phyloP scores from a whole-genome alignment of 192 early-diverging fungal species.

The Backusella psychrophila region DNA sequence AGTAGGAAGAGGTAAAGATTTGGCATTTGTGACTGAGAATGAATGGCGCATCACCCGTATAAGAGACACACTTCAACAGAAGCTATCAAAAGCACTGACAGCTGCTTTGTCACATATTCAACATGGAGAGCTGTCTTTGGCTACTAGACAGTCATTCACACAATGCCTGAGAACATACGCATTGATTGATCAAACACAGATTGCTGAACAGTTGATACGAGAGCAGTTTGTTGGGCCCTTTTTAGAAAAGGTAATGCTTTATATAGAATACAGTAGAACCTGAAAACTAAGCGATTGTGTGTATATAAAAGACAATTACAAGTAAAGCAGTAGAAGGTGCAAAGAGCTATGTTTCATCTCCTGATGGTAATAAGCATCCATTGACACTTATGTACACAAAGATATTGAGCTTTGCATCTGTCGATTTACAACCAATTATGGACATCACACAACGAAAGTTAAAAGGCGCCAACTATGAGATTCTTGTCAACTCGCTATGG shows the following conservation, averaged over 20 bases:
- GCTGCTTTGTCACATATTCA: conserved; percentile 41
- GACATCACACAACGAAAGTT: conserved; percentile 55
- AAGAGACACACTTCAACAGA: conserved; percentile 63
- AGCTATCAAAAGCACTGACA: conserved; percentile 55
- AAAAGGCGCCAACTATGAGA: conserved; percentile 60
- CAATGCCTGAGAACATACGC: conserved; percentile 77
- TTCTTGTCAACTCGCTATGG: conserved; percentile 65
- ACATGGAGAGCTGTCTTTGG: conserved; percentile 19
- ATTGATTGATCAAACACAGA: conserved; percentile 63
- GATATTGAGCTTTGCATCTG: conserved; percentile 51
- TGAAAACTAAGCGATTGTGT: not conserved
- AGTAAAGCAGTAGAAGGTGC: not conserved
- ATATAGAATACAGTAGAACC: too few species aligned
- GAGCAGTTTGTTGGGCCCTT: conserved; percentile 54
- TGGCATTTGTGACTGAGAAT: conserved; percentile 71
- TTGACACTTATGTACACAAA: conserved; percentile 56
- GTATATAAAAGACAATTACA: conserved; percentile 4
- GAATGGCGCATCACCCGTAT: conserved; percentile 76
- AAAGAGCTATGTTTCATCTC: not conserved
- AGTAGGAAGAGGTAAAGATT: conserved; percentile 54
- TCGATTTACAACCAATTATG: conserved; percentile 48
- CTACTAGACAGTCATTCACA: conserved; percentile 48
- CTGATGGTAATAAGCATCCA: conserved; percentile 20
- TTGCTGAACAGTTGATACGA: conserved; percentile 64
- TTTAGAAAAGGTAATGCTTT: conserved; percentile 45